Evolutionary conservation across 306 rosid species (phyloP).

Genomic region (Quercus engelmannii): DNA sequence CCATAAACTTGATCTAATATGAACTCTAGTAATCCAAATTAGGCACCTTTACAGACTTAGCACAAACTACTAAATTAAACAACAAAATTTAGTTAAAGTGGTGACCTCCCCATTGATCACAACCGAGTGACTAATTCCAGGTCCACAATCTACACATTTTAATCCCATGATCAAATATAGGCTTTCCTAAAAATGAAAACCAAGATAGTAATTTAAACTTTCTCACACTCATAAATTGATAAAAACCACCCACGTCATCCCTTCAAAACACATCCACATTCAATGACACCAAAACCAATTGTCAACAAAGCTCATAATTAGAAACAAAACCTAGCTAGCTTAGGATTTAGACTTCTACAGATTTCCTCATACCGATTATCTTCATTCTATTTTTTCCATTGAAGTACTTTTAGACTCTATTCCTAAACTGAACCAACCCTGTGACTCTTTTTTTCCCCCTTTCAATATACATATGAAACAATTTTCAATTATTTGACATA

Average conservation of each 20-base stretch:
- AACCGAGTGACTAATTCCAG: not conserved
- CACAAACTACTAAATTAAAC: not conserved
- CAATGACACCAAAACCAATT: not conserved
- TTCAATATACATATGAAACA: not conserved
- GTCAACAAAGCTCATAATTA: not conserved
- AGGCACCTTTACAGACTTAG: not conserved
- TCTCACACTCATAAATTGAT: not conserved
- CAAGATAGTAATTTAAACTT: not conserved
- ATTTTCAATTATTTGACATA: no score
- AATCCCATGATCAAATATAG: not conserved
- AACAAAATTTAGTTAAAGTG: not conserved
- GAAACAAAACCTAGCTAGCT: not conserved
- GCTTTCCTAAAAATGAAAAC: not conserved
- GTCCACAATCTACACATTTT: not conserved
- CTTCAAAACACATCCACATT: not conserved
- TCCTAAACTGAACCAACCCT: not conserved
- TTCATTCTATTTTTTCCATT: not conserved
- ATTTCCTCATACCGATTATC: not conserved
- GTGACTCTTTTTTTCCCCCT: not conserved
- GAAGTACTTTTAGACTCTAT: not conserved
- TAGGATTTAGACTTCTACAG: not conserved
- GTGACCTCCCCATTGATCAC: not conserved
- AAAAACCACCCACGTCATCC: not conserved
- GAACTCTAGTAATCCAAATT: not conserved
- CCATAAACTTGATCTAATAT: not conserved